These are phyloP conservation scores for Sophora flavescens DNA, from an alignment of 306 rosid species.

Conservation along the genomic window DNA sequence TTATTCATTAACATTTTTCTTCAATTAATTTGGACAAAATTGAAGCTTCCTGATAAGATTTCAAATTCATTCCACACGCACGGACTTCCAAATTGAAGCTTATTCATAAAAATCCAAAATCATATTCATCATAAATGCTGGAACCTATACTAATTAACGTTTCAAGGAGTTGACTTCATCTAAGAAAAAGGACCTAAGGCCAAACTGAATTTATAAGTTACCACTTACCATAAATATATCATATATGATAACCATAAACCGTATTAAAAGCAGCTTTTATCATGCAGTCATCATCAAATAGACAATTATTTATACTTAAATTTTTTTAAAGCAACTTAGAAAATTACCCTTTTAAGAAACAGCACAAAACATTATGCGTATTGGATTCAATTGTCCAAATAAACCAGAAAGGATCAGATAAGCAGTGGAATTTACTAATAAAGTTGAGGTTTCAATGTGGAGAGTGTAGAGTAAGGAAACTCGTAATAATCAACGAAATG, in stretches of 20 bases:
- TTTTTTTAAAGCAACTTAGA: neutral
- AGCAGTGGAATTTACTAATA: neutral
- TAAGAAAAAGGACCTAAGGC: neutral
- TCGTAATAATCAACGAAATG: neutral
- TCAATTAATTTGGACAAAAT: conserved; percentile 18
- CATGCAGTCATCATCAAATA: neutral
- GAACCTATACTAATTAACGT: neutral
- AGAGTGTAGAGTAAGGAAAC: neutral
- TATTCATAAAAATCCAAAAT: neutral
- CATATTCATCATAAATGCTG: neutral
- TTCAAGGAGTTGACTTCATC: neutral
- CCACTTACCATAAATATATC: neutral
- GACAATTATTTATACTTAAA: neutral
- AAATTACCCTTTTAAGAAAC: neutral
- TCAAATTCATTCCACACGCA: conserved; percentile 21
- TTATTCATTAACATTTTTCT: neutral
- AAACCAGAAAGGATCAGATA: conserved; percentile 10
- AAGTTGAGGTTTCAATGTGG: neutral
- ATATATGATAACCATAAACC: neutral
- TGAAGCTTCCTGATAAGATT: conserved; percentile 18
- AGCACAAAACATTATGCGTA: neutral
- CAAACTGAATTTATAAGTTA: neutral
- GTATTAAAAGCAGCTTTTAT: neutral
- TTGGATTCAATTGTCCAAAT: neutral
- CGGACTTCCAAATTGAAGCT: neutral